Evolutionary conservation across 225 moss, liverwort and hornwort species (phyloP), one percentile per base, ranked within the genome.

Genomic region (Lunularia cruciata): DNA sequence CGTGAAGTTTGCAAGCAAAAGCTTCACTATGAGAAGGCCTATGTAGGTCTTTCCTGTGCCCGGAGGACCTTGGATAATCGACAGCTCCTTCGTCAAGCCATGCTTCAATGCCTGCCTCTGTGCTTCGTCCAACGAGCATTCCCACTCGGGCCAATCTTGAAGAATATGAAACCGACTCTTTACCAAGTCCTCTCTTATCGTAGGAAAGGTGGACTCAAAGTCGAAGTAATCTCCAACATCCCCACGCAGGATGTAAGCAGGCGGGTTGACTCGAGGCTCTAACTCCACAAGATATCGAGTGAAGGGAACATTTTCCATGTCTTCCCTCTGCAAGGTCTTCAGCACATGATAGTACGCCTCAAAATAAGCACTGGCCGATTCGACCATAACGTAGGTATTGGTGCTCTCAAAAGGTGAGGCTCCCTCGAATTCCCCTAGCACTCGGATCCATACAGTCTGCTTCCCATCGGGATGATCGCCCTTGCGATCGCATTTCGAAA

Each of bases 31-130:
- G 5, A 80, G 68, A 20, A 81, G 38, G 4, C 84, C 81, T 3
- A 81, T 18, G 56, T 58, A 84, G 0, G 84, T 84, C 46, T 84
- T 84, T 0, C 77, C 83, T 6, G 85, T 86, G 2, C 85, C 85
- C 14, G 85, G 85, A 37, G 83, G 85, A 4, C 85, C 85, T 66
- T 86, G 83, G 42, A 86, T 83, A 39, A 86, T 72, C 40, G 85
- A 76, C 40, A 86, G 55, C 47, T 86, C 85, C 57, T 80, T 86
- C 10, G 85, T 83, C 72, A 83, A 67, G 12, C 73, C 83, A 32
- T 86, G 85, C 53, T 75, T 83, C 32, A 86, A 54, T 32, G 83
- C 85, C 63, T 68, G 52, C 42, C n/a, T n/a, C 73, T 86, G 85
- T 5, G 82, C 77, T 16, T 10, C 19, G 37, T 86, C 85, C 15